Evolutionary conservation across 331 rosid species (phyloP).

Genomic region (Arachis monticola): DNA sequence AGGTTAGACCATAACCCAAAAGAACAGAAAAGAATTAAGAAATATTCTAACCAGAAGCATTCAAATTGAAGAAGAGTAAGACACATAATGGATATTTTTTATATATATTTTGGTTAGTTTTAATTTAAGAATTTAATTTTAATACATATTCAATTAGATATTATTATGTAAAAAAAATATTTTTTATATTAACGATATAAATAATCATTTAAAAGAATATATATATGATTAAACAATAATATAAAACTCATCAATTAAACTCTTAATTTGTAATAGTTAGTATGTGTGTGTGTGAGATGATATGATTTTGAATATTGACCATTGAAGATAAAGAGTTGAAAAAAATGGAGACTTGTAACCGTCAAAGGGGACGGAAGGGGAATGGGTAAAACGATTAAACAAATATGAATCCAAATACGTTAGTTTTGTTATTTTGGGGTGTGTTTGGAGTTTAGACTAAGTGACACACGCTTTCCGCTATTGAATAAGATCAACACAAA

Average conservation of each 20-base stretch:
- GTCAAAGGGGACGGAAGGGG: conserved; percentile 52
- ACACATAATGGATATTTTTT: background rate
- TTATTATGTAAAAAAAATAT: too few species aligned
- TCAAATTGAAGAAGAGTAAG: conserved; percentile 39
- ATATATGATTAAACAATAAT: too few species aligned
- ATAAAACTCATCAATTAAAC: too few species aligned
- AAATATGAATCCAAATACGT: too few species aligned
- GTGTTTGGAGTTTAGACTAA: conserved; percentile 18
- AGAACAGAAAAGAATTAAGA: conserved; percentile 17
- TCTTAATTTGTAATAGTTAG: too few species aligned
- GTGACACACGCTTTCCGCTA: conserved; percentile 37
- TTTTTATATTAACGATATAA: too few species aligned
- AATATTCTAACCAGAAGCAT: conserved; percentile 47
- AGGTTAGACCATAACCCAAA: conserved; percentile 36
- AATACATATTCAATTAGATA: too few species aligned
- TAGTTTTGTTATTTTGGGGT: background rate
- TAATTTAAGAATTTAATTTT: too few species aligned
- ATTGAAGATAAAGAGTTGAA: conserved; percentile 46
- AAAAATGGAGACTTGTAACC: conserved; percentile 24
- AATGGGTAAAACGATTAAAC: conserved; percentile 41
- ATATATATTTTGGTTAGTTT: too few species aligned
- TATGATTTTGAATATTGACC: conserved; percentile 73
- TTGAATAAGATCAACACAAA: conserved; percentile 33
- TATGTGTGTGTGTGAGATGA: background rate
- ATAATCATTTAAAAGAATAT: too few species aligned